Percentiles rank a stretch among this genome's conserved stretches.
Conservation (phyloP, 2,329 filamentous ascomycete genomes). For the Xylaria sp. region DNA sequence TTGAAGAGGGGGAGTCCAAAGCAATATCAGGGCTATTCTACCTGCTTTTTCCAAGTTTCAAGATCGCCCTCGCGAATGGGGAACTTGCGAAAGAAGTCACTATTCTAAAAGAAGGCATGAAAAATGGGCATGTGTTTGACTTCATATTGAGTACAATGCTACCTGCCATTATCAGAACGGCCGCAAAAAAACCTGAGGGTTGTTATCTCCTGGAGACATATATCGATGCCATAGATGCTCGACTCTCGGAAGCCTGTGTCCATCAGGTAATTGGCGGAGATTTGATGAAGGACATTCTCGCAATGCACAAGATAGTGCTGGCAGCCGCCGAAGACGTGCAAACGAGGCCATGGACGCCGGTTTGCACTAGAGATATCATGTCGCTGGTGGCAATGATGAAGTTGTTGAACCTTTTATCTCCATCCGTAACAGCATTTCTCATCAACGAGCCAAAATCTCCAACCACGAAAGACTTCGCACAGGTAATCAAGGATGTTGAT, state of each 20-base stretch:
- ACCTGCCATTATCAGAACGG: slow-evolving; percentile 55
- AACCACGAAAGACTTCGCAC: slow-evolving; percentile 24
- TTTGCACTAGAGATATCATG: slow-evolving; percentile 36
- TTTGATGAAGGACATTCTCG: slow-evolving; percentile 42
- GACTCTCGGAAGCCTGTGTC: slow-evolving; percentile 44
- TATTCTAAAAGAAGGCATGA: slow-evolving; percentile 57
- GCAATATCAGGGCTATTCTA: slow-evolving; percentile 59
- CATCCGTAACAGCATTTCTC: slow-evolving; percentile 37
- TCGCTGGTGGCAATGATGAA: slow-evolving; percentile 32
- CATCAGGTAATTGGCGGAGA: slow-evolving; percentile 47
- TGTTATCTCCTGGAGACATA: slow-evolving; percentile 60
- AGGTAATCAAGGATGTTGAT: slow-evolving; percentile 31
- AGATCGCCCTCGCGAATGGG: slow-evolving; percentile 57
- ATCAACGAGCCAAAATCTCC: slow-evolving; percentile 34
- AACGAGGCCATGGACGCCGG: slow-evolving; percentile 18
- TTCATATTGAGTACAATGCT: slow-evolving; percentile 61
- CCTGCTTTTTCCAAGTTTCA: slow-evolving; percentile 63
- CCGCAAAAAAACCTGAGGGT: slow-evolving; percentile 42
- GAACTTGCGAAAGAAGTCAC: slow-evolving; percentile 53
- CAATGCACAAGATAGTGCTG: slow-evolving; percentile 42
- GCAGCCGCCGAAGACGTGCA: slow-evolving; percentile 38
- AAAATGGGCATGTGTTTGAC: slow-evolving; percentile 48
- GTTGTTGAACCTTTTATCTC: slow-evolving; percentile 39
- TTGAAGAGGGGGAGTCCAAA: slow-evolving; percentile 57
- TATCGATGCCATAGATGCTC: slow-evolving; percentile 47